Evolutionary conservation across 1,139 yeast species (phyloP).

Genomic region (Yamadazyma spencermartinsiae): DNA sequence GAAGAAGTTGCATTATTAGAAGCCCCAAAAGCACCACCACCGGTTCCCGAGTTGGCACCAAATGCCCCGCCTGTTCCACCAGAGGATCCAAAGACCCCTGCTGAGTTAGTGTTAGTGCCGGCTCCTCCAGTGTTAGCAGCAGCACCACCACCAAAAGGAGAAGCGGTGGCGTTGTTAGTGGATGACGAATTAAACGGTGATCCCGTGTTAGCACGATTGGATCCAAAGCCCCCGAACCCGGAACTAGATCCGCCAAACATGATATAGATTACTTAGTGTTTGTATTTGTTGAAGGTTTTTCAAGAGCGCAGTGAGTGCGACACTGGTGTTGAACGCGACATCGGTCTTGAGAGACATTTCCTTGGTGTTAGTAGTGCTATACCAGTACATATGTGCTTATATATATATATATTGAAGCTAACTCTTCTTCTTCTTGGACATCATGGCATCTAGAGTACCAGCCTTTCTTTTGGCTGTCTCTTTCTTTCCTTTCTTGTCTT

Average conservation of each 20-base stretch:
- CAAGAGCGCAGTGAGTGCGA: neutral
- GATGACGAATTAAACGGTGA: slow-evolving; percentile 36
- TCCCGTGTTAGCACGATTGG: slow-evolving; percentile 24
- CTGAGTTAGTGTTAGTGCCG: slow-evolving; percentile 2
- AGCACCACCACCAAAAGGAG: slow-evolving; percentile 26
- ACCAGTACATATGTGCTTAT: neutral
- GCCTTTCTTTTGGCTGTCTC: slow-evolving; percentile 15
- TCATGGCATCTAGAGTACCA: slow-evolving; percentile 24
- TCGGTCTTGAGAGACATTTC: too few species aligned
- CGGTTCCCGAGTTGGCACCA: slow-evolving; percentile 15
- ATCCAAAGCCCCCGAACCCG: slow-evolving; percentile 67
- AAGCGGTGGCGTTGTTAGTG: slow-evolving; percentile 18
- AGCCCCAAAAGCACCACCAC: slow-evolving; percentile 21
- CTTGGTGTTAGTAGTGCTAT: too few species aligned
- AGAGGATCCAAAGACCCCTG: slow-evolving; percentile 10
- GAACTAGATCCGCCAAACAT: slow-evolving; percentile 45
- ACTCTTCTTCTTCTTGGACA: slow-evolving; percentile 17
- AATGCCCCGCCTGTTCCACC: slow-evolving; percentile 5
- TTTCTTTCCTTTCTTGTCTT: slow-evolving; percentile 6
- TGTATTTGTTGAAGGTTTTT: slow-evolving; percentile 1
- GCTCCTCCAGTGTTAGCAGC: slow-evolving; percentile 15
- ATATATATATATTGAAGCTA: slow-evolving; percentile 1
- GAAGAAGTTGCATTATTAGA: slow-evolving; percentile 27
- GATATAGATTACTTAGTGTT: neutral
- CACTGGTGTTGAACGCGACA: too few species aligned